phyloP scores from a whole-genome alignment of 78 protist genomes.

The Cavenderia fasciculata region DNA sequence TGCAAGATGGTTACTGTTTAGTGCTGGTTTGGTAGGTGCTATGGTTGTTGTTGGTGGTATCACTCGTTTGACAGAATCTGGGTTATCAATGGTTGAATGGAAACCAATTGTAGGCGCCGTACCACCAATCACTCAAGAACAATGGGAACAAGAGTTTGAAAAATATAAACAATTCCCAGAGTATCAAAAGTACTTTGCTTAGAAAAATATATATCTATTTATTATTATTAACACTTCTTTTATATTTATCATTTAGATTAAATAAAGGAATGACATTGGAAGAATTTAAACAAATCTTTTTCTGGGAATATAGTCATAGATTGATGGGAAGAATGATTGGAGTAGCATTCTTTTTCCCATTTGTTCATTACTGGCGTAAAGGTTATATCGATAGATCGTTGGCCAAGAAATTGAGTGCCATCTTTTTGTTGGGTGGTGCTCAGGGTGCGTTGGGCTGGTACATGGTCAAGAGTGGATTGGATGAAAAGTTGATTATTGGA shows the following conservation, averaged over 20 bases:
- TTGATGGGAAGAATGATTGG: constrained; percentile 89
- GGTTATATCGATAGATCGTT: constrained; percentile 48
- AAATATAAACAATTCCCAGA: constrained; percentile 91
- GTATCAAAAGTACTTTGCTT: constrained; percentile 75
- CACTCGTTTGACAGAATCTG: constrained; percentile 95
- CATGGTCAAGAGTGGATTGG: constrained; percentile 95
- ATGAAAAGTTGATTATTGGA: constrained; percentile 69
- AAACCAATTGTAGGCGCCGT: constrained; percentile 83
- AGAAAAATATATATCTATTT: too few relatives aligned
- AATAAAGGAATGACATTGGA: constrained; percentile 79
- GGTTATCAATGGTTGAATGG: constrained; percentile 94
- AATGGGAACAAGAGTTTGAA: constrained; percentile 94
- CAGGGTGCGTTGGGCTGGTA: constrained; percentile 96
- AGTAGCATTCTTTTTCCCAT: constrained; percentile 87
- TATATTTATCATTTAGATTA: not conserved
- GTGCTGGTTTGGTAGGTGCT: constrained; percentile 63
- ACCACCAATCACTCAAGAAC: constrained; percentile 81
- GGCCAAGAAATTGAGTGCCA: constrained; percentile 47
- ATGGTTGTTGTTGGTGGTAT: constrained; percentile 94
- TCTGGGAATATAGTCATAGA: constrained; percentile 93
- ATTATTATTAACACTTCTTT: too few relatives aligned
- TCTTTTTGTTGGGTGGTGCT: constrained; percentile 76
- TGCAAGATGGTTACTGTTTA: constrained; percentile 67
- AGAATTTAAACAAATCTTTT: constrained; percentile 93
- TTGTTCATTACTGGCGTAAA: constrained; percentile 54